Percentiles rank a stretch among this genome's conserved stretches.
These are phyloP conservation scores for Cadophora sp. DNA, from an alignment of 2,329 filamentous ascomycete species.

Conservation along the genomic window DNA sequence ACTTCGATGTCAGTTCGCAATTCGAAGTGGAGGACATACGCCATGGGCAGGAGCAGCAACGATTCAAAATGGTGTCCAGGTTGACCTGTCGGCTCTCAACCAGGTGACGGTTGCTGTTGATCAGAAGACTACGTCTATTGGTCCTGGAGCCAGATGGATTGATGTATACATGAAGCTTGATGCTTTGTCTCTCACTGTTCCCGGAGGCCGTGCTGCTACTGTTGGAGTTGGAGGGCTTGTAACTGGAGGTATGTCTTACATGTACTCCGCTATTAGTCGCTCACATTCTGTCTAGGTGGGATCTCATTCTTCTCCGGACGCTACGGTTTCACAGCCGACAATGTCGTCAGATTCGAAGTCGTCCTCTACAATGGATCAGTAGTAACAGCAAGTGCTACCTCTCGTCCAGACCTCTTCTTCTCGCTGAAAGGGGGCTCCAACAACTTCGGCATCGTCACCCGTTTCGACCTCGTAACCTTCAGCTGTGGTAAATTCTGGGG, in stretches of 20 bases:
- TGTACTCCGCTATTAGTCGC: conserved; percentile 41
- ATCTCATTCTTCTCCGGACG: conserved; percentile 48
- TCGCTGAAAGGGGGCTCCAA: conserved; percentile 63
- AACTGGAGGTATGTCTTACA: conserved; percentile 39
- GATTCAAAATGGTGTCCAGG: conserved; percentile 53
- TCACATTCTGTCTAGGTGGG: conserved; percentile 38
- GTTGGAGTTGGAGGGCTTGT: conserved; percentile 49
- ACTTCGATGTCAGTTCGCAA: conserved; percentile 51
- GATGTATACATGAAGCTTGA: conserved; percentile 47
- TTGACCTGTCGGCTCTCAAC: conserved; percentile 49
- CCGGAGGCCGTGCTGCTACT: conserved; percentile 45
- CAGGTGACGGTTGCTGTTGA: conserved; percentile 35
- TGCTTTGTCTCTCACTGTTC: conserved; percentile 40
- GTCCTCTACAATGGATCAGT: conserved; percentile 58
- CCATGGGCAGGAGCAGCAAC: conserved; percentile 59
- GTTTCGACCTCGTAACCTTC: conserved; percentile 43
- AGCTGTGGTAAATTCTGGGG: conserved; percentile 20
- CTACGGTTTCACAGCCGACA: conserved; percentile 57
- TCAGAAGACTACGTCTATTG: conserved; percentile 43
- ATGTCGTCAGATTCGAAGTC: conserved; percentile 56
- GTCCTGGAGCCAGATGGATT: conserved; percentile 47
- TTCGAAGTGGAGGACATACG: conserved; percentile 63
- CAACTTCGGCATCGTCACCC: conserved; percentile 60
- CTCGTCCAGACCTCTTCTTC: conserved; percentile 57
- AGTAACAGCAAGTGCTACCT: conserved; percentile 45